Evolutionary conservation across 2,329 filamentous ascomycete genomes (phyloP).

Genomic region (Fusarium virguliforme): DNA sequence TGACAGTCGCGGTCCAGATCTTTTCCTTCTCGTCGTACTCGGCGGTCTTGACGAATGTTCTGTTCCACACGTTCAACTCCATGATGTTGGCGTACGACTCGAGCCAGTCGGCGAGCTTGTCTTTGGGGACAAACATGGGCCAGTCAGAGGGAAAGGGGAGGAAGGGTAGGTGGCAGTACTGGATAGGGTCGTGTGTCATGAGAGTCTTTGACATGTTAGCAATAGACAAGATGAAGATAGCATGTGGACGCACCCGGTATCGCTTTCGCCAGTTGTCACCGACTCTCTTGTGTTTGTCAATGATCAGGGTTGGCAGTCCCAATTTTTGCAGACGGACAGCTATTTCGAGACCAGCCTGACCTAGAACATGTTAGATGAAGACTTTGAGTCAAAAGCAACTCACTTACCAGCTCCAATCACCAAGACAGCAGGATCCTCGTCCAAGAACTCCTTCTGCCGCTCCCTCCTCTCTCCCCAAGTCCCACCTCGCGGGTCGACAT

Average conservation of each 20-base stretch:
- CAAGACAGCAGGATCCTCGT: slow-evolving; percentile 58
- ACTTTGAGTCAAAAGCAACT: too few species aligned
- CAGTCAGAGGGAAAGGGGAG: slow-evolving; percentile 47
- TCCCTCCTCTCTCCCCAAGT: slow-evolving; percentile 50
- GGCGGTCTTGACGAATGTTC: slow-evolving; percentile 58
- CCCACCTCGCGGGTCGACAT: slow-evolving; percentile 46
- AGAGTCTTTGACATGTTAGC: slow-evolving; percentile 34
- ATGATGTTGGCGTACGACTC: slow-evolving; percentile 65
- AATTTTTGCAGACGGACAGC: slow-evolving; percentile 48
- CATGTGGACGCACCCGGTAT: slow-evolving; percentile 55
- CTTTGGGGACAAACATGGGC: slow-evolving; percentile 58
- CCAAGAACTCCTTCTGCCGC: slow-evolving; percentile 38
- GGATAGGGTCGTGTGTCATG: slow-evolving; percentile 42
- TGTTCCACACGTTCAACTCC: slow-evolving; percentile 64
- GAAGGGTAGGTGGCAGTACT: slow-evolving; percentile 46
- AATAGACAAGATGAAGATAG: accelerated
- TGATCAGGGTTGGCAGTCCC: slow-evolving; percentile 55
- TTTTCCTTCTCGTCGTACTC: slow-evolving; percentile 55
- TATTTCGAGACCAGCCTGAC: slow-evolving; percentile 29
- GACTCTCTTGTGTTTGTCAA: slow-evolving; percentile 62
- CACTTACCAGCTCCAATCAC: slow-evolving; percentile 36
- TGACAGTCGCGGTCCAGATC: slow-evolving; percentile 16
- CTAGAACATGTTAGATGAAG: slow-evolving; percentile 6
- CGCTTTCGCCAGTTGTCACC: slow-evolving; percentile 67
- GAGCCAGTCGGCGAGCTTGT: slow-evolving; percentile 66